Evolutionary conservation across 176 grass and related monocot species (phyloP).

Genomic region (Carex pumila): DNA sequence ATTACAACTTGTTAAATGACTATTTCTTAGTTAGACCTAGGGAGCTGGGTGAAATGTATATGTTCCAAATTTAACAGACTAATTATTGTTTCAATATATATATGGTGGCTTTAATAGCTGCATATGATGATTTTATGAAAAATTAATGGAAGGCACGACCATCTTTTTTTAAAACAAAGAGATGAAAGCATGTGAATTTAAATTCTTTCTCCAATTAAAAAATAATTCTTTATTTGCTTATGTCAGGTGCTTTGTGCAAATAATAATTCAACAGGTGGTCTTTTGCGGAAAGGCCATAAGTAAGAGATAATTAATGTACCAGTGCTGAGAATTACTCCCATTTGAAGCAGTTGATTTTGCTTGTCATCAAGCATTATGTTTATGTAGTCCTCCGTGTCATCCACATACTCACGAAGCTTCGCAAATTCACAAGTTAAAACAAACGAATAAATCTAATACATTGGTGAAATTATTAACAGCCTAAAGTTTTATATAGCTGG

Average conservation of each 20-base stretch:
- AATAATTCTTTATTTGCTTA: neutral
- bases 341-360: constrained; percentile 11
- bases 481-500: neutral
- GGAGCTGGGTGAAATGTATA: neutral
- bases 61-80: no score
- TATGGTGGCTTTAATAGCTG: no score
- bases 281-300: neutral
- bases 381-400: constrained; percentile 18
- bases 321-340: constrained; percentile 11
- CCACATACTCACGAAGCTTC: constrained; percentile 10
- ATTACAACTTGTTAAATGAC: neutral
- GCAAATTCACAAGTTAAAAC: neutral
- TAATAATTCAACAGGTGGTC: neutral
- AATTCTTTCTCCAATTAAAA: neutral
- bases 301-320: neutral
- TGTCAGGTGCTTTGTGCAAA: neutral
- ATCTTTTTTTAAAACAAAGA: neutral
- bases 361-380: constrained; percentile 17
- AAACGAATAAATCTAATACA: neutral
- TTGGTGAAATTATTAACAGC: neutral
- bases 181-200: neutral
- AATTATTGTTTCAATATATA: no score
- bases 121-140: neutral
- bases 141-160: neutral
- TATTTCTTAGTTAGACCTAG: neutral